Evolutionary conservation across 495 filamentous ascomycete genomes (phyloP), one percentile per base, ranked within the genome.

Genomic region (Penicillium ucsense): DNA sequence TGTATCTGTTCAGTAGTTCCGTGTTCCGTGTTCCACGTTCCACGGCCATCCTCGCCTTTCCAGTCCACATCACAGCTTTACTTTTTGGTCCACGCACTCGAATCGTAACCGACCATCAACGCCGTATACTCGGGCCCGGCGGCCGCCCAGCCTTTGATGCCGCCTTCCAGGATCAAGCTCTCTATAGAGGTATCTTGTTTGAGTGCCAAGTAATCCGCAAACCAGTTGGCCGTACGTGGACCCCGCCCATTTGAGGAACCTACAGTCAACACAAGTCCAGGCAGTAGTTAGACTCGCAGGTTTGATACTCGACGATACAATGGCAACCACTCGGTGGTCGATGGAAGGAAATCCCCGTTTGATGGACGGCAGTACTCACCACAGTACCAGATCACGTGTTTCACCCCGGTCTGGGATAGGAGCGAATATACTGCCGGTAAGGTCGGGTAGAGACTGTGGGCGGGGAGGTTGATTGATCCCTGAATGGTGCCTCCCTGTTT

Each of bases 381-480:
- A 52, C 85, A 88, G 52, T 81, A 88, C 67, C 79, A 88, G 37
- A 87, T 74, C 6, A 84, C 74, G 42, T 64, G 65, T 27, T 62
- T 57, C 3, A 81, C 54, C 0, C 68, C 68, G 1, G 77, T 76
- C 4, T 59, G 64, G 12, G 64, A 65, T 41, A 84, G 68, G 10
- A 85, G 43, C 5, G 54, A 55, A 53, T 85, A 83, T 8, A 87
- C 43, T 0, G 74, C 62, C 1, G 81, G 74, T 0, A 86, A 61
- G 4, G 74, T 76, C 0, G 72, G 72, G 45, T 78, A 79, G 0
- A 88, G 64, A 52, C 71, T 81, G 53, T 88, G 82, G 1, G 82
- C 83, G 1, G 84, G 84, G 4, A 88, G 73, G 56, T 88, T 88
- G 59, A 88, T 66, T 5, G 83, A 84, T 8, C 74, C 74, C 34